phyloP scores from a whole-genome alignment of 345 rosid species.

The Moringa oleifera region DNA sequence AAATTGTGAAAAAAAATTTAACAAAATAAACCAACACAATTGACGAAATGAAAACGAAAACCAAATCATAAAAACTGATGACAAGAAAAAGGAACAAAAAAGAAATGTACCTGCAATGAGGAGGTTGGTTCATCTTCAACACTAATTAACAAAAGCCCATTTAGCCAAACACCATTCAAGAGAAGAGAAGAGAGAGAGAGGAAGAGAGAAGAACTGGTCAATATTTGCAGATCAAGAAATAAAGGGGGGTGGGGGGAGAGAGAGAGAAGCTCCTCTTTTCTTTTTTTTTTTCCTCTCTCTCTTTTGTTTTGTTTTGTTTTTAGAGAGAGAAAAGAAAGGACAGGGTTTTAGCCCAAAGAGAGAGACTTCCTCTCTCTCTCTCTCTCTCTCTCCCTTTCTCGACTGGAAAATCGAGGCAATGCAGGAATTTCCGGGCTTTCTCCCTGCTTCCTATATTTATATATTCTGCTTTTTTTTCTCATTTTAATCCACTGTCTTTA shows the following conservation, averaged over 20 bases:
- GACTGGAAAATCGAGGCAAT: slow-evolving; percentile 35
- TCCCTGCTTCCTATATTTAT: slow-evolving; percentile 18
- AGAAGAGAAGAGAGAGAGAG: background rate
- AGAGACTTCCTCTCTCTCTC: slow-evolving; percentile 18
- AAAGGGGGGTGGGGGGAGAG: no score
- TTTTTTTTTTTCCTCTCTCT: no score
- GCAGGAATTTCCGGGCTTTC: slow-evolving; percentile 45
- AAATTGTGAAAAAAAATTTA: no score
- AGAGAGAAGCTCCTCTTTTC: slow-evolving; percentile 21
- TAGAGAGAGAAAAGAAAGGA: slow-evolving; percentile 17
- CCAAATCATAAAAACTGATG: background rate
- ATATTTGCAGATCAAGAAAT: slow-evolving; percentile 42
- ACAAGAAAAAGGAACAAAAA: background rate
- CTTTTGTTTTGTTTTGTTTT: background rate
- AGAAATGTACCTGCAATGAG: slow-evolving; percentile 20
- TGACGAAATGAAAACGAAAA: background rate
- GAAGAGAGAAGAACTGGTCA: slow-evolving; percentile 21
- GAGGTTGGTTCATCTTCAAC: background rate
- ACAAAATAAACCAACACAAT: slow-evolving; percentile 9
- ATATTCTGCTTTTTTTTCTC: background rate
- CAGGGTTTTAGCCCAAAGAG: slow-evolving; percentile 34
- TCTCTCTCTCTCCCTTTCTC: slow-evolving; percentile 12
- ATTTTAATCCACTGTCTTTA: no score
- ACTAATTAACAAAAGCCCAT: slow-evolving; percentile 24
- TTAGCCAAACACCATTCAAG: slow-evolving; percentile 3